These are phyloP conservation scores for Trichoderma oligosporum DNA, from an alignment of 2,329 filamentous ascomycete species.

Conservation along the genomic window DNA sequence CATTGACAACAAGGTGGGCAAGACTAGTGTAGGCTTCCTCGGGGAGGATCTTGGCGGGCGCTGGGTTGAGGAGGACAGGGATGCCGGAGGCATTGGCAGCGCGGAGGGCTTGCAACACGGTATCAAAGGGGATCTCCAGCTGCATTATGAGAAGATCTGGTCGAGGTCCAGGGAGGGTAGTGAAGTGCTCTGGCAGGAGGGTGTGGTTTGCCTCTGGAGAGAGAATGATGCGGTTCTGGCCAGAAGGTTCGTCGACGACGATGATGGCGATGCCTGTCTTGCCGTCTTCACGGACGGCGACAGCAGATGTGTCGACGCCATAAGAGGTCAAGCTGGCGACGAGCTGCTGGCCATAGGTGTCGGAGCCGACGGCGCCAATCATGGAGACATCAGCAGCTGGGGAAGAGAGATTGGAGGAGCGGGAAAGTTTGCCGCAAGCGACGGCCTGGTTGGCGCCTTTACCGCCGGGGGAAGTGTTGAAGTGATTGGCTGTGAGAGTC, in stretches of 20 bases:
- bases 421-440: constrained; percentile 77
- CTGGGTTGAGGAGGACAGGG: constrained; percentile 78
- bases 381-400: constrained; percentile 54
- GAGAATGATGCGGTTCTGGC: constrained; percentile 74
- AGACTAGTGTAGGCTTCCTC: constrained; percentile 62
- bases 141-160: constrained; percentile 70
- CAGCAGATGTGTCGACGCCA: constrained; percentile 57
- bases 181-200: constrained; percentile 37
- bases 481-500: constrained; percentile 75
- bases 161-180: constrained; percentile 31
- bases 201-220: constrained; percentile 66
- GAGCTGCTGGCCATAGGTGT: constrained; percentile 62
- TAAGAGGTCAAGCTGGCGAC: constrained; percentile 54
- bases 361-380: constrained; percentile 69
- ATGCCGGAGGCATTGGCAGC: constrained; percentile 47
- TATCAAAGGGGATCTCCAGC: constrained; percentile 68
- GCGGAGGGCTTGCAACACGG: constrained; percentile 58
- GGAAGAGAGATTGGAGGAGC: constrained; percentile 40
- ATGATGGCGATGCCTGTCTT: constrained; percentile 72
- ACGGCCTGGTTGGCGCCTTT: constrained; percentile 97
- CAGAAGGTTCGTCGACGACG: constrained; percentile 67
- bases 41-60: constrained; percentile 68
- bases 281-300: constrained; percentile 41
- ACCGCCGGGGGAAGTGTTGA: constrained; percentile 78
- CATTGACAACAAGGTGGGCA: constrained; percentile 81